Conservation (phyloP, 2,329 filamentous ascomycete genomes). For the Teratosphaeria viscida region DNA sequence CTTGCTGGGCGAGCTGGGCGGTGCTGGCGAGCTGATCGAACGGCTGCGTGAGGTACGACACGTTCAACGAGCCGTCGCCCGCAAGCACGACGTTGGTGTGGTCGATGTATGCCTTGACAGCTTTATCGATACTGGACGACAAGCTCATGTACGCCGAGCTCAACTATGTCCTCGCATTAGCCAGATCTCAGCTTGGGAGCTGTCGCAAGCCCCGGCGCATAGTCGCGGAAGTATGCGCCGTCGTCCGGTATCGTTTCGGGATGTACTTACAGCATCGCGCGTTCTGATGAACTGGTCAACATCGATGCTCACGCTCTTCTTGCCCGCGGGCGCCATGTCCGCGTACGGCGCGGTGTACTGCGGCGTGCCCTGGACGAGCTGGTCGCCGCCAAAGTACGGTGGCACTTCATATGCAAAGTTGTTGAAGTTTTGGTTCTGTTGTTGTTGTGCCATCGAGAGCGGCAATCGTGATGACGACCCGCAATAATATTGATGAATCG, state of each 20-base stretch:
- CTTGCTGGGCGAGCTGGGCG: constrained; percentile 15
- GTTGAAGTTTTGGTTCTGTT: background rate
- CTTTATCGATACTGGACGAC: constrained; percentile 65
- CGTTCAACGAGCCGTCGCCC: constrained; percentile 22
- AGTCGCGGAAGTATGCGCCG: constrained; percentile 9
- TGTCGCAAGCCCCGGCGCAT: background rate
- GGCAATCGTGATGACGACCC: background rate
- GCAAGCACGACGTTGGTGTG: constrained; percentile 78
- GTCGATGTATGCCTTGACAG: constrained; percentile 75
- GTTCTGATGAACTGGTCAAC: constrained; percentile 60
- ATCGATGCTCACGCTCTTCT: constrained; percentile 8
- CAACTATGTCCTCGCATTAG: constrained; percentile 43
- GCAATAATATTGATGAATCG: background rate
- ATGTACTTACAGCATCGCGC: constrained; percentile 63
- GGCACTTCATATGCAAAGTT: constrained; percentile 2
- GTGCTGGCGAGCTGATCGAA: constrained; percentile 17
- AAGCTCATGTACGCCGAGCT: constrained; percentile 69
- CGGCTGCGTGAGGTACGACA: constrained; percentile 20
- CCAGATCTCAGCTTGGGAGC: background rate
- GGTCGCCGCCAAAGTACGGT: constrained; percentile 2
- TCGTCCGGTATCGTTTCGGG: background rate
- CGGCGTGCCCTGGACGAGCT: background rate
- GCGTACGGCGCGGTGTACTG: background rate
- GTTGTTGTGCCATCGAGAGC: background rate
- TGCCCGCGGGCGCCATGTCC: constrained; percentile 1